These are phyloP conservation scores for Closterium sp. DNA, from an alignment of 139 green algal genomes.

Conservation along the genomic window DNA sequence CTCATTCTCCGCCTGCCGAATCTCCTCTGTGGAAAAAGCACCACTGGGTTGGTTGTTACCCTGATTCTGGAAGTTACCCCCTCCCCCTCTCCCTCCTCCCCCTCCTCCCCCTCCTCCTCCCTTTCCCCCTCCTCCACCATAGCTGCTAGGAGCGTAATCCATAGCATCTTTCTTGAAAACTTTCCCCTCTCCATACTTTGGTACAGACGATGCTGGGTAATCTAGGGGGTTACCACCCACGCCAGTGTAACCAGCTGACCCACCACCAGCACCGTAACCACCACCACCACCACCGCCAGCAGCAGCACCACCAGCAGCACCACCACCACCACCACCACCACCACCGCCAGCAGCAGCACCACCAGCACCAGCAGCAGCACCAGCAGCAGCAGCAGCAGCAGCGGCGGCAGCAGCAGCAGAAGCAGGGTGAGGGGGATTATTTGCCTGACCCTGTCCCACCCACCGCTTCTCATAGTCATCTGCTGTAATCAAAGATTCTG, in stretches of 20 bases:
- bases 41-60: not conserved
- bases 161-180: not conserved
- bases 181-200: not conserved
- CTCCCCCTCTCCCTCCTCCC: too few relatives aligned
- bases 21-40: not conserved
- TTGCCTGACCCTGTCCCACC: not conserved
- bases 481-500: not conserved
- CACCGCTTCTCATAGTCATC: not conserved
- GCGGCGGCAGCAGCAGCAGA: not conserved
- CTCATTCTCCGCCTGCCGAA: not conserved
- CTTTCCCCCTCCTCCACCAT: not conserved
- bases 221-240: not conserved
- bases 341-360: not conserved
- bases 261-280: not conserved
- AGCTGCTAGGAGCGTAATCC: not conserved
- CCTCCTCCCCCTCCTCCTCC: not conserved
- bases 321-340: not conserved
- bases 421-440: not conserved
- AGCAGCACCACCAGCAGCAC: not conserved
- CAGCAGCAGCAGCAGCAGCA: not conserved
- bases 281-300: not conserved
- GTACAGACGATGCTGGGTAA: not conserved
- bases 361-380: not conserved
- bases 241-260: not conserved
- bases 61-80: not conserved